phyloP scores from a whole-genome alignment of 2,329 filamentous ascomycete genomes.

The Ciborinia camelliae region DNA sequence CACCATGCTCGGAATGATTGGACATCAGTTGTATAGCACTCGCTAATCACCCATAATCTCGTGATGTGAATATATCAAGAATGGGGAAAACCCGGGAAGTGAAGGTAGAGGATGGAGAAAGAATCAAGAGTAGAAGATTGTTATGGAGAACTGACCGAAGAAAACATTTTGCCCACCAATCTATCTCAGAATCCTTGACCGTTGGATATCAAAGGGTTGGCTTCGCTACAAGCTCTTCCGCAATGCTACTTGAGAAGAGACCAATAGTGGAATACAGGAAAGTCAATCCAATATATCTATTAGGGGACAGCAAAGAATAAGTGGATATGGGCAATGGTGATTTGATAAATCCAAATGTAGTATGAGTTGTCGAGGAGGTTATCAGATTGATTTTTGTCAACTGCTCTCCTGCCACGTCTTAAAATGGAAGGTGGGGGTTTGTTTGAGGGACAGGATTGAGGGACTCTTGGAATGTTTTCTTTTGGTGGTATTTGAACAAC shows the following conservation, averaged over 20 bases:
- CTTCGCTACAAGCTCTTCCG: conserved; percentile 20
- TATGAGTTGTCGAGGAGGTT: background rate
- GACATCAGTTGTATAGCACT: conserved; percentile 9
- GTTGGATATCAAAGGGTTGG: conserved; percentile 13
- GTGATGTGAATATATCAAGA: conserved; percentile 14
- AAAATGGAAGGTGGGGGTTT: conserved; percentile 10
- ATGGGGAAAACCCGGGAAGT: background rate
- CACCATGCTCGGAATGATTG: background rate
- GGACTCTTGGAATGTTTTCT: background rate
- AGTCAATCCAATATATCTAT: background rate
- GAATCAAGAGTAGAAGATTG: background rate
- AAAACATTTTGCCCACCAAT: conserved; percentile 24
- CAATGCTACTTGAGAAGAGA: conserved; percentile 5
- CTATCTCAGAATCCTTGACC: conserved; percentile 10
- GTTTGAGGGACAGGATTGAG: background rate
- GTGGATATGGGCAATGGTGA: conserved; percentile 1
- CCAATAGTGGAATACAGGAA: conserved; percentile 9
- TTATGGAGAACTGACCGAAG: conserved; percentile 24
- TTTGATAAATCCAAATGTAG: background rate
- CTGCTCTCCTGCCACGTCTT: conserved; percentile 13
- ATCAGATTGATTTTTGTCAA: conserved; percentile 5
- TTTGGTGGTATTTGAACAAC: background rate
- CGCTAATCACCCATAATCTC: conserved; percentile 15
- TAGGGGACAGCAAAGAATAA: background rate
- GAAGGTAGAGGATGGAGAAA: background rate